These are phyloP conservation scores for Rhodotorula sp. DNA, from an alignment of 1,284 basidiomycete genomes.

Conservation along the genomic window DNA sequence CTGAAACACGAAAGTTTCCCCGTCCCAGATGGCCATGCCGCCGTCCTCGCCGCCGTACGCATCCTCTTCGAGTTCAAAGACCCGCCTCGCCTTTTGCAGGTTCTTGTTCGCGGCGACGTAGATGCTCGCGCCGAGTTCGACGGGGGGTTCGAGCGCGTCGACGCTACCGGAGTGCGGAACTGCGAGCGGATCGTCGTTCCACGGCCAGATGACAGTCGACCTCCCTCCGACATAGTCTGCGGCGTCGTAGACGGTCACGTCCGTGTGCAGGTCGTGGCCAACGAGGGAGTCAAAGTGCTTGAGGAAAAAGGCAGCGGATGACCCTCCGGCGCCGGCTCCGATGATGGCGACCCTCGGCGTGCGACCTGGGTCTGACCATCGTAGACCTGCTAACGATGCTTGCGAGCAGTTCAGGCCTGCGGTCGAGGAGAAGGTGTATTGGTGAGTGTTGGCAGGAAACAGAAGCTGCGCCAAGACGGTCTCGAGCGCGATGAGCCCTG, in stretches of 20 bases:
- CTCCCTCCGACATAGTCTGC: slow-evolving; percentile 40
- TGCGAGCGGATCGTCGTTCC: slow-evolving; percentile 24
- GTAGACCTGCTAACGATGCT: background rate
- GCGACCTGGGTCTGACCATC: background rate
- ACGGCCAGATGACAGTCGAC: slow-evolving; percentile 41
- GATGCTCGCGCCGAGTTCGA: slow-evolving; percentile 83
- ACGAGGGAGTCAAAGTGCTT: slow-evolving; percentile 23
- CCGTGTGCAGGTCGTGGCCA: slow-evolving; percentile 13
- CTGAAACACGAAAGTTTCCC: slow-evolving; percentile 65
- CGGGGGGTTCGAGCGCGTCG: slow-evolving; percentile 49
- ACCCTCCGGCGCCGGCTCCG: slow-evolving; percentile 41
- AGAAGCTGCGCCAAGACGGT: slow-evolving; percentile 12
- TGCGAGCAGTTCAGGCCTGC: background rate
- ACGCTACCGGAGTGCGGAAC: background rate
- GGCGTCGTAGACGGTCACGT: slow-evolving; percentile 41
- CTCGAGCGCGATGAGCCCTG: background rate
- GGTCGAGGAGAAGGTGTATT: slow-evolving; percentile 2
- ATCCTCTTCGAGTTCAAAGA: slow-evolving; percentile 68
- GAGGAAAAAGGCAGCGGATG: slow-evolving; percentile 42
- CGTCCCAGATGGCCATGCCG: slow-evolving; percentile 76
- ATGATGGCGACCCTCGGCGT: slow-evolving; percentile 38
- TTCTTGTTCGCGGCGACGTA: slow-evolving; percentile 61
- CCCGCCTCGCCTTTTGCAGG: slow-evolving; percentile 59
- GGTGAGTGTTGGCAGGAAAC: slow-evolving; percentile 17
- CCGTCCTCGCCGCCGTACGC: slow-evolving; percentile 58